phyloP scores from a whole-genome alignment of 805 yeast genomes.

The Saturnispora serradocipensis region DNA sequence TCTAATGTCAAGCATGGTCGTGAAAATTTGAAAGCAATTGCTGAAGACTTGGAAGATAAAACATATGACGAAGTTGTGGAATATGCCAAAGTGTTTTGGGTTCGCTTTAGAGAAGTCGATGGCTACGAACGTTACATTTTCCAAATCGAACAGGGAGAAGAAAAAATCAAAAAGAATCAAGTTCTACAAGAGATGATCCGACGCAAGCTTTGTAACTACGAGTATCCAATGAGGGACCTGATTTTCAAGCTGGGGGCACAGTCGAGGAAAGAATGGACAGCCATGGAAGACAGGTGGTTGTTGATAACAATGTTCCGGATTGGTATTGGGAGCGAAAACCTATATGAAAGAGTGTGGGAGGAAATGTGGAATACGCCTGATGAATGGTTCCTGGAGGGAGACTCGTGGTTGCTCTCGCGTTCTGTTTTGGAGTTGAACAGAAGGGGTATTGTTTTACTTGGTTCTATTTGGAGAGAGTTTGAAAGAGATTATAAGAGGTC shows the following conservation, averaged over 20 bases:
- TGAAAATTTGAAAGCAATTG: slow-evolving; percentile 57
- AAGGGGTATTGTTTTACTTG: slow-evolving; percentile 70
- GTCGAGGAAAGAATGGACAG: slow-evolving; percentile 61
- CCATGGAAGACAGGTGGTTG: slow-evolving; percentile 85
- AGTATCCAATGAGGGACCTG: slow-evolving; percentile 68
- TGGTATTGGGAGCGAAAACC: slow-evolving; percentile 72
- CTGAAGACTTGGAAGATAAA: slow-evolving; percentile 75
- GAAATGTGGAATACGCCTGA: slow-evolving; percentile 33
- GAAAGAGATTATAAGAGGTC: slow-evolving; percentile 25
- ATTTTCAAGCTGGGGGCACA: slow-evolving; percentile 56
- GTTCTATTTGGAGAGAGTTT: slow-evolving; percentile 64
- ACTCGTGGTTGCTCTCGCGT: slow-evolving; percentile 78
- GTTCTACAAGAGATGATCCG: slow-evolving; percentile 74
- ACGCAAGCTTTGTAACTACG: slow-evolving; percentile 60
- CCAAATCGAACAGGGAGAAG: slow-evolving; percentile 87
- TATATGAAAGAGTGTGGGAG: slow-evolving; percentile 71
- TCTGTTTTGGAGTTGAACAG: slow-evolving; percentile 70
- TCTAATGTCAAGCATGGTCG: slow-evolving; percentile 75
- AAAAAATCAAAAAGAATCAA: slow-evolving; percentile 52
- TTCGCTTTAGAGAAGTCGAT: slow-evolving; percentile 65
- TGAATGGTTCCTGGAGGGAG: slow-evolving; percentile 24
- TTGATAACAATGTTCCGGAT: slow-evolving; percentile 68
- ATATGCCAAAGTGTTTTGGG: slow-evolving; percentile 79
- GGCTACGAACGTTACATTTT: slow-evolving; percentile 77
- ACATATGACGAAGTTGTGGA: slow-evolving; percentile 67